Conservation (phyloP, 2,329 filamentous ascomycete genomes). For the Claviceps sp. region DNA sequence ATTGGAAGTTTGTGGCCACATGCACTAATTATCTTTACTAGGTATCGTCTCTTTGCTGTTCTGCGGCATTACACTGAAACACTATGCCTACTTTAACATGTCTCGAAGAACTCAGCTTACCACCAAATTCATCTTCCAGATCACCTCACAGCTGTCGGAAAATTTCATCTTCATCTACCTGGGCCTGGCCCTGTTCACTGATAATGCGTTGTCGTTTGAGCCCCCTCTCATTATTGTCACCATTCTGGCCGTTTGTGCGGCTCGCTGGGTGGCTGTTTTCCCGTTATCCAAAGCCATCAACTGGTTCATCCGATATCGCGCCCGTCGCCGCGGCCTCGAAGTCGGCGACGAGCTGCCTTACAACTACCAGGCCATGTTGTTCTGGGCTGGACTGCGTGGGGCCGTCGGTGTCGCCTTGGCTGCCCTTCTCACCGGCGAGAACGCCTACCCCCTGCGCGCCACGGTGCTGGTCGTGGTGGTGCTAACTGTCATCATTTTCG, state of each 20-base stretch:
- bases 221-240: constrained; percentile 91
- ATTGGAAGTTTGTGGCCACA: too few relatives aligned
- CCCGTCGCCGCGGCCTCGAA: constrained; percentile 58
- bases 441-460: constrained; percentile 71
- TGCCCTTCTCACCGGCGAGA: constrained; percentile 70
- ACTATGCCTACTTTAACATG: constrained; percentile 99
- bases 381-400: constrained; percentile 91
- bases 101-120: constrained; percentile 92
- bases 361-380: constrained; percentile 98
- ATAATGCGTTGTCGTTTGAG: constrained; percentile 77
- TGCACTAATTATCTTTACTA: constrained; percentile 19
- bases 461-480: constrained; percentile 97
- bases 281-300: constrained; percentile 84
- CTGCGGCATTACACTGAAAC: constrained; percentile 95
- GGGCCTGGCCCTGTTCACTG: constrained; percentile 86
- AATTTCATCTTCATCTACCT: constrained; percentile 99
- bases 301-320: constrained; percentile 79
- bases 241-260: constrained; percentile 79
- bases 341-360: constrained; percentile 80
- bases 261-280: constrained; percentile 89
- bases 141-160: constrained; percentile 87
- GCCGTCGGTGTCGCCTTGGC: constrained; percentile 92
- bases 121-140: constrained; percentile 94
- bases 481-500: constrained; percentile 96
- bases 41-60: constrained; percentile 94